Conservation (phyloP, 2,329 filamentous ascomycete species). For the Hypoxylon sp. region DNA sequence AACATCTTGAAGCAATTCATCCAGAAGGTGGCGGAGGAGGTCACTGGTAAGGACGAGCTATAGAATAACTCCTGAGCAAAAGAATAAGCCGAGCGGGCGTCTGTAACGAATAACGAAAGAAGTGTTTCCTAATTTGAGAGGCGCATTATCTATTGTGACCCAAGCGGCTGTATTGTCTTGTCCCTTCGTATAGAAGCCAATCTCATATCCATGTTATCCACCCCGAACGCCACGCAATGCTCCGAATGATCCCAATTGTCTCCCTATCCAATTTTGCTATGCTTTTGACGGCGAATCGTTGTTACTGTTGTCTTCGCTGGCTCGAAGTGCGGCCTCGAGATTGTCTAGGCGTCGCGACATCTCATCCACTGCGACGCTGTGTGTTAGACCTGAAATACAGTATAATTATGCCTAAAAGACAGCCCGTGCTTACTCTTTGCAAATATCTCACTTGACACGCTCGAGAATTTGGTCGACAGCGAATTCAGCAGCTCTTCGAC, state of each 20-base stretch:
- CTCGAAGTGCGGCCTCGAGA: constrained; percentile 80
- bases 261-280: constrained; percentile 40
- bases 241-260: constrained; percentile 13
- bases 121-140: constrained; percentile 30
- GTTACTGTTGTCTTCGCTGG: constrained; percentile 66
- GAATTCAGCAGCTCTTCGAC: constrained; percentile 91
- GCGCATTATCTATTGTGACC: constrained; percentile 25
- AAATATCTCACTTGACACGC: constrained; percentile 88
- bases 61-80: constrained; percentile 58
- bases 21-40: constrained; percentile 65
- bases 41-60: constrained; percentile 77
- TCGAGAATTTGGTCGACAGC: constrained; percentile 86
- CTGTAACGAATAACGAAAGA: constrained; percentile 38
- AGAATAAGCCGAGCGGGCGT: constrained; percentile 16
- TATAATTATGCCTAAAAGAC: neutral
- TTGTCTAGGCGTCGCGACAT: constrained; percentile 90
- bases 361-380: constrained; percentile 81
- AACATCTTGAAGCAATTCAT: constrained; percentile 90
- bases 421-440: constrained; percentile 77
- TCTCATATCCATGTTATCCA: constrained; percentile 32
- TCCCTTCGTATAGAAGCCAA: constrained; percentile 28
- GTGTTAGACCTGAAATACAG: neutral
- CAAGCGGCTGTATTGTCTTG: constrained; percentile 10
- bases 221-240: constrained; percentile 45
- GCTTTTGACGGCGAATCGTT: constrained; percentile 57